Conservation (phyloP, 305 asterid species). For the Solanum hybrid region DNA sequence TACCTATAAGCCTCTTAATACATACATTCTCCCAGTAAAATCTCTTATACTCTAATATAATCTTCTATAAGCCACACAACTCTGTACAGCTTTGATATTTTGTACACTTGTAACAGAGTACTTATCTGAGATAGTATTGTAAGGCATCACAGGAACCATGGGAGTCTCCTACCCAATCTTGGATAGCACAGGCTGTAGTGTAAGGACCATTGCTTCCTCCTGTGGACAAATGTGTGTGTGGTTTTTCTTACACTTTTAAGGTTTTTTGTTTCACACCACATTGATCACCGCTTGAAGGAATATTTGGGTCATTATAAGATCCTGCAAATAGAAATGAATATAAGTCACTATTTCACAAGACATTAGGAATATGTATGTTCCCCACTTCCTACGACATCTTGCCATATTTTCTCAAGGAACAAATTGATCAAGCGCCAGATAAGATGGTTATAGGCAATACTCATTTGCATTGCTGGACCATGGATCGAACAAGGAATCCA, state of each 20-base stretch:
- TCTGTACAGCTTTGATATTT: conserved; percentile 3
- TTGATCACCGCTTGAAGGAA: background rate
- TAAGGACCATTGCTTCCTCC: background rate
- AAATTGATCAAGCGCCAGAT: background rate
- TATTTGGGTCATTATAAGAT: background rate
- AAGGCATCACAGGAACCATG: background rate
- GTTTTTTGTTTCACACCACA: background rate
- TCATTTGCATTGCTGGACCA: conserved; percentile 13
- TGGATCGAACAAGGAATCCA: conserved; percentile 10
- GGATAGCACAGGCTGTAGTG: background rate
- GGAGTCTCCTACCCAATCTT: background rate
- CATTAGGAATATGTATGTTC: background rate
- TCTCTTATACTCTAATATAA: background rate
- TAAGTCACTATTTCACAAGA: background rate
- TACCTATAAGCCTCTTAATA: background rate
- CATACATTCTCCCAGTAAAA: background rate
- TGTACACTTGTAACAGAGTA: background rate
- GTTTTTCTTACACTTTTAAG: background rate
- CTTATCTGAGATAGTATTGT: background rate
- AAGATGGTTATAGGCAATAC: background rate
- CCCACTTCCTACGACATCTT: background rate
- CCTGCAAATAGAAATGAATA: background rate
- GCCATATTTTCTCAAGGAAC: background rate
- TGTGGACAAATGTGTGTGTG: background rate
- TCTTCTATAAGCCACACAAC: background rate